Conservation (phyloP, 2,329 filamentous ascomycete genomes). For the Pseudocercospora fijiensis region DNA sequence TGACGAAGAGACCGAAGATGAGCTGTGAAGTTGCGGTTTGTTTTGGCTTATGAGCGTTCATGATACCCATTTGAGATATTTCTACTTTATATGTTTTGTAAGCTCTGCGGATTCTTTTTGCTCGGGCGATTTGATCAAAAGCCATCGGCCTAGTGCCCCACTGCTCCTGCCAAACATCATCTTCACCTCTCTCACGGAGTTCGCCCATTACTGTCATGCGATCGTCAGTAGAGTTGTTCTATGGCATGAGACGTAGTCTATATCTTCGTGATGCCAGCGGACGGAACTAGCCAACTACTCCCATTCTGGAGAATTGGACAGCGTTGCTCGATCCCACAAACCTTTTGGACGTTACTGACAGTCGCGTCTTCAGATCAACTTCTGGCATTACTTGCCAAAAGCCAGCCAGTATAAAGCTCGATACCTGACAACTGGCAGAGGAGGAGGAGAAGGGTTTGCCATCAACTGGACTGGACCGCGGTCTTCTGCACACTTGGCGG, state of each 20-base stretch:
- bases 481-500: slow-evolving; percentile 53
- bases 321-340: neutral
- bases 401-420: slow-evolving; percentile 48
- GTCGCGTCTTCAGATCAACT: neutral
- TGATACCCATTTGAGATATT: slow-evolving; percentile 1
- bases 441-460: slow-evolving; percentile 48
- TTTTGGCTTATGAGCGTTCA: neutral
- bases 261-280: neutral
- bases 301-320: slow-evolving; percentile 14
- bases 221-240: too few species aligned
- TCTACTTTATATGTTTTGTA: neutral
- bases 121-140: too few species aligned
- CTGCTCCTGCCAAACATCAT: too few species aligned
- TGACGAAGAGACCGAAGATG: slow-evolving; percentile 17
- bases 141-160: too few species aligned
- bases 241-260: too few species aligned
- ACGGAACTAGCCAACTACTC: slow-evolving; percentile 20
- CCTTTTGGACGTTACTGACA: neutral
- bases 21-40: slow-evolving; percentile 1
- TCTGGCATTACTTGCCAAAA: slow-evolving; percentile 46
- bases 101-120: neutral
- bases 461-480: slow-evolving; percentile 32
- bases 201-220: too few species aligned
- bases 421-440: slow-evolving; percentile 50
- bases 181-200: too few species aligned